These are phyloP conservation scores for Penicillium sp. DNA, from an alignment of 2,329 filamentous ascomycete species.

Conservation along the genomic window DNA sequence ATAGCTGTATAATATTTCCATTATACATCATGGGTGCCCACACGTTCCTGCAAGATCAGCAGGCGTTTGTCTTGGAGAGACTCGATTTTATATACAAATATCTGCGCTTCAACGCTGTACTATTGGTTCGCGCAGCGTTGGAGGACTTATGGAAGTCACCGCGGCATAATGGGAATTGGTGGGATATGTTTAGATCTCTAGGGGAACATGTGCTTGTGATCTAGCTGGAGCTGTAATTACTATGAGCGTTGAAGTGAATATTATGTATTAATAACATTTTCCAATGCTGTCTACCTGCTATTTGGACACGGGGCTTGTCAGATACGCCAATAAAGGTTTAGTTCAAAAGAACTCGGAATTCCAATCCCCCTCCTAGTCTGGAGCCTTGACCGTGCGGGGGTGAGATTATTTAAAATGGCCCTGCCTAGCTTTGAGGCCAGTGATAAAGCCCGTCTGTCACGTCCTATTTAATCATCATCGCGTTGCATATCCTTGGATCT, in stretches of 20 bases:
- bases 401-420: no score
- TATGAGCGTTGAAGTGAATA: background rate
- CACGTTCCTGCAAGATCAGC: conserved; percentile 7
- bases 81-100: conserved; percentile 9
- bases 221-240: background rate
- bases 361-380: no score
- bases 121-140: conserved; percentile 9
- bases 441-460: no score
- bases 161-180: conserved; percentile 10
- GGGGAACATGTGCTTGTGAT: conserved; percentile 14
- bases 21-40: conserved; percentile 14
- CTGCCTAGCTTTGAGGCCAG: no score
- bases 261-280: no score
- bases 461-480: no score
- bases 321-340: no score
- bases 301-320: no score
- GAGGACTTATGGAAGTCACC: conserved; percentile 11
- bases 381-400: no score
- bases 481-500: no score
- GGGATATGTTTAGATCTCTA: conserved; percentile 9
- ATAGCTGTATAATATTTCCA: conserved; percentile 16
- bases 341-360: no score
- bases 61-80: conserved; percentile 3
- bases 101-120: conserved; percentile 9
- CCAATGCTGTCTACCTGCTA: no score